phyloP scores from a whole-genome alignment of 768 basidiomycete genomes.

The Kwoniella shandongensis region DNA sequence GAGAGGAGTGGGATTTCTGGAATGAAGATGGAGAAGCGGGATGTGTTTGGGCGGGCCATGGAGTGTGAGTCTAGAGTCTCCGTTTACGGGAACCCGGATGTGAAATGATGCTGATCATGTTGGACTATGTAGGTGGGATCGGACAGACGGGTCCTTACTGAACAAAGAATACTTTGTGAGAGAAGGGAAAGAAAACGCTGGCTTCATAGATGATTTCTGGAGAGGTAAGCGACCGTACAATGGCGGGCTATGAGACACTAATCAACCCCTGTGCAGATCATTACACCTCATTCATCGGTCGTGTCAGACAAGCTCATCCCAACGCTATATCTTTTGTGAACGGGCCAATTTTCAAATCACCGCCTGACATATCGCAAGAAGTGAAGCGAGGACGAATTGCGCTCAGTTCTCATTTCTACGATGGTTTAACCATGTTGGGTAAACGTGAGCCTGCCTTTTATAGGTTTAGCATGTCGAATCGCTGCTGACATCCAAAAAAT shows the following conservation, averaged over 20 bases:
- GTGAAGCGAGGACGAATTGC: constrained; percentile 66
- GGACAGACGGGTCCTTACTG: constrained; percentile 64
- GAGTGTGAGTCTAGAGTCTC: constrained; percentile 36
- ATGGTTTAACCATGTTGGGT: constrained; percentile 88
- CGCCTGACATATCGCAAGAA: constrained; percentile 64
- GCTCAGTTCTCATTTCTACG: constrained; percentile 87
- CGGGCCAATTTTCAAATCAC: constrained; percentile 81
- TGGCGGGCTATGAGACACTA: constrained; percentile 57
- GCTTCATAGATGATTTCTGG: constrained; percentile 80
- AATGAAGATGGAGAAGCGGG: constrained; percentile 67
- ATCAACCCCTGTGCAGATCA: constrained; percentile 21
- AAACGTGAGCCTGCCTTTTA: constrained; percentile 63
- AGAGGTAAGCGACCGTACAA: constrained; percentile 59
- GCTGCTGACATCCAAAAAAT: background rate
- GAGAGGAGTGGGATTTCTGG: constrained; percentile 54
- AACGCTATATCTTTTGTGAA: constrained; percentile 87
- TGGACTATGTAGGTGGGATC: constrained; percentile 68
- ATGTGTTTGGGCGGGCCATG: constrained; percentile 47
- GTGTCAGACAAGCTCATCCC: constrained; percentile 63
- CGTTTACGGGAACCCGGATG: background rate
- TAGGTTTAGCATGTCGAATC: background rate
- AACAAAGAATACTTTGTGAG: constrained; percentile 73
- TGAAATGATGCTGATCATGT: background rate
- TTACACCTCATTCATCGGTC: constrained; percentile 49
- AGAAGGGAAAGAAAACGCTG: constrained; percentile 56